phyloP scores from a whole-genome alignment of 2,329 filamentous ascomycete genomes.

The Clonostachys solani region DNA sequence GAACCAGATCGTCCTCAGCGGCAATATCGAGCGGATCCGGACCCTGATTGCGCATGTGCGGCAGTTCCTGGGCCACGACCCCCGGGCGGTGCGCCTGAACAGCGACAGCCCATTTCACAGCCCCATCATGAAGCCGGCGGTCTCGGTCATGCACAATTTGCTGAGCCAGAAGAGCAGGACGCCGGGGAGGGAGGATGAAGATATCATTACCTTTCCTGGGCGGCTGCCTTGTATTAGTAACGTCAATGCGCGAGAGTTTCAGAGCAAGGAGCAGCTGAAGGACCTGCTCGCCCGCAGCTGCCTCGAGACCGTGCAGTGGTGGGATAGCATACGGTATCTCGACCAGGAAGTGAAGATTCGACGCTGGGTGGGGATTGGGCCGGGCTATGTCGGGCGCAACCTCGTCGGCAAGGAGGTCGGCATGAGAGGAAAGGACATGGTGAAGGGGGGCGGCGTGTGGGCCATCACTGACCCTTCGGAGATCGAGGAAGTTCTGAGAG shows the following conservation, averaged over 20 bases:
- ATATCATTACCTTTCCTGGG: constrained; percentile 73
- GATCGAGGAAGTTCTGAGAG: constrained; percentile 63
- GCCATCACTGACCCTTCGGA: constrained; percentile 78
- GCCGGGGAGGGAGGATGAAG: constrained; percentile 47
- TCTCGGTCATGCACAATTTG: constrained; percentile 66
- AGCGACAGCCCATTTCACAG: constrained; percentile 89
- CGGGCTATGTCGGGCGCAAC: constrained; percentile 89
- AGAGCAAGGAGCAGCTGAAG: constrained; percentile 68
- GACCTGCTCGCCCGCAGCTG: constrained; percentile 76
- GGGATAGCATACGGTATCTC: constrained; percentile 86
- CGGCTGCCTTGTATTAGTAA: constrained; percentile 79
- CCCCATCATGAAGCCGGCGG: constrained; percentile 84
- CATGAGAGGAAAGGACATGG: constrained; percentile 70
- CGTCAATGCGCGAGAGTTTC: constrained; percentile 75
- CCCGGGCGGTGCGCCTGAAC: constrained; percentile 79
- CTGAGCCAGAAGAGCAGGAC: constrained; percentile 56
- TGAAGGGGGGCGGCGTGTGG: constrained; percentile 92
- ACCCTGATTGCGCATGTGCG: constrained; percentile 79
- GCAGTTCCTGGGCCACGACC: constrained; percentile 89
- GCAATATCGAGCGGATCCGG: constrained; percentile 77
- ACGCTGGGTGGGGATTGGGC: constrained; percentile 88
- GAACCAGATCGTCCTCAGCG: constrained; percentile 93
- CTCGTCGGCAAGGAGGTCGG: constrained; percentile 94
- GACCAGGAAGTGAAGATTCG: constrained; percentile 78
- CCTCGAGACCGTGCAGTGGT: constrained; percentile 92